phyloP scores from a whole-genome alignment of 2,329 filamentous ascomycete species.

The Dothiorella sarmentorum region DNA sequence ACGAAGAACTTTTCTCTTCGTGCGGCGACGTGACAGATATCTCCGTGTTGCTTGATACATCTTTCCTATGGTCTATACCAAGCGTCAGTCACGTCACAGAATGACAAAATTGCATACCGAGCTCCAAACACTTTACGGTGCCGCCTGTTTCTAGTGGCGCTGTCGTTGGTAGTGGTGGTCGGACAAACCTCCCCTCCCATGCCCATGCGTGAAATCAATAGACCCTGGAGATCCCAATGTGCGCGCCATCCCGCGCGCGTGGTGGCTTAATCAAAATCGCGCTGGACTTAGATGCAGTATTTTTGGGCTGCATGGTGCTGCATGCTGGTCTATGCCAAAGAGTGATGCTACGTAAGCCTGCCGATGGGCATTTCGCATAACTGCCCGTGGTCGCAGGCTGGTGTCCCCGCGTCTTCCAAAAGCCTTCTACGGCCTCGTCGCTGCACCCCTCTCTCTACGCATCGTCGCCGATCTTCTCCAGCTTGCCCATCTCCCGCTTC shows the following conservation, averaged over 20 bases:
- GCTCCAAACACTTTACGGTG: conserved; percentile 40
- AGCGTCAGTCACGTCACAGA: conserved; percentile 81
- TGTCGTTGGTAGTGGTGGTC: conserved; percentile 45
- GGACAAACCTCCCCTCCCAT: conserved; percentile 45
- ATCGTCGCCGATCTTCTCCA: conserved; percentile 89
- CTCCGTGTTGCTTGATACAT: conserved; percentile 75
- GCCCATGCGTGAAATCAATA: conserved; percentile 11
- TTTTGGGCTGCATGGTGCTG: conserved; percentile 6
- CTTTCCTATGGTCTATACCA: conserved; percentile 34
- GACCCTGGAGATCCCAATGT: conserved; percentile 15
- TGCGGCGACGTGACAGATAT: conserved; percentile 74
- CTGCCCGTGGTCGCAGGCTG: conserved; percentile 7
- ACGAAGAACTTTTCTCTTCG: conserved; percentile 58
- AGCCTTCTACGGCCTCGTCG: background rate
- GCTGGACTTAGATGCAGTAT: background rate
- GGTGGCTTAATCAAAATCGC: background rate
- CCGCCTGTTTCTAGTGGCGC: conserved; percentile 33
- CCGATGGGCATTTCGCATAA: conserved; percentile 16
- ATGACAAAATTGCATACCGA: conserved; percentile 66
- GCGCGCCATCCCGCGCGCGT: background rate
- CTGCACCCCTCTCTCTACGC: background rate
- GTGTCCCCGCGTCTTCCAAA: background rate
- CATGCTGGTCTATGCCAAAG: conserved; percentile 14
- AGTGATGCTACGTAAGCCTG: conserved; percentile 10
- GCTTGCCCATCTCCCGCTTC: conserved; percentile 88